Percentiles rank a stretch among this genome's conserved stretches.
Conservation (phyloP, 2,329 filamentous ascomycete species). For the Apiospora aurea region DNA sequence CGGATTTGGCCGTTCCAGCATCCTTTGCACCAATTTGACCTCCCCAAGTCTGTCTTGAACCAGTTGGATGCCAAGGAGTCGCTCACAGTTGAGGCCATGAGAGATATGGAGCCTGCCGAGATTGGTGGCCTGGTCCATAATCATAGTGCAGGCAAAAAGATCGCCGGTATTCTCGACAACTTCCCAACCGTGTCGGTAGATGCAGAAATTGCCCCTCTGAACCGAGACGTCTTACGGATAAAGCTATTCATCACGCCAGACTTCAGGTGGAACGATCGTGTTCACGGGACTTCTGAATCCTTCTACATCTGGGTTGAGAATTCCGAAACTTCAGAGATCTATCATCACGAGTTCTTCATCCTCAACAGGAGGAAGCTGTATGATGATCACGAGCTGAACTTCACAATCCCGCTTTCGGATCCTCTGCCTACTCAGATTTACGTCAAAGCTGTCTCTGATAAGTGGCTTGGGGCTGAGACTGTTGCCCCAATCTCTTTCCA, state of each 20-base stretch:
- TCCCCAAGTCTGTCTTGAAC: conserved; percentile 82
- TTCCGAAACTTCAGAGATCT: conserved; percentile 96
- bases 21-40: conserved; percentile 92
- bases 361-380: conserved; percentile 87
- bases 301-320: conserved; percentile 99
- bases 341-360: conserved; percentile 97
- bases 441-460: conserved; percentile 89
- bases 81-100: conserved; percentile 79
- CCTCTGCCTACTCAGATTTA: conserved; percentile 96
- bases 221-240: conserved; percentile 93
- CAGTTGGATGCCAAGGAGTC: conserved; percentile 84
- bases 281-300: conserved; percentile 93
- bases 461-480: conserved; percentile 96
- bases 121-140: conserved; percentile 94
- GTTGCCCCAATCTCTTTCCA: conserved; percentile 96
- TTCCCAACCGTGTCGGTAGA: conserved; percentile 93
- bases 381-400: conserved; percentile 97
- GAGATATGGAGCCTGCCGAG: conserved; percentile 92
- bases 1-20: conserved; percentile 95
- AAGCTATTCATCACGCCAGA: conserved; percentile 86
- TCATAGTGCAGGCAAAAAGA: conserved; percentile 81
- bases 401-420: conserved; percentile 94
- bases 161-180: conserved; percentile 82
- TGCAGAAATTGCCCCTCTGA: conserved; percentile 92
- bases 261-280: conserved; percentile 91